Evolutionary conservation across 129 eudicot species (phyloP).

Genomic region (sunflower (Helianthus annuus)): HanXRQr2.0-SUNRISE NC_035449.2:90369469-90369968

Average conservation of each 20-base stretch:
- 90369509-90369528: constrained; percentile 64
- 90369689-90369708: constrained; percentile 60
- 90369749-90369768: constrained; percentile 65
- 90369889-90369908: background rate
- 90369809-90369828: constrained; percentile 54
- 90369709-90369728: constrained; percentile 75
- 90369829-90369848: constrained; percentile 63
- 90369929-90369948: constrained; percentile 4
- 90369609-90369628: constrained; percentile 70
- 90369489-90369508: constrained; percentile 76
- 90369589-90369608: constrained; percentile 76
- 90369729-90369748: constrained; percentile 66
- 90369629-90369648: constrained; percentile 71
- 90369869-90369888: constrained; percentile 18
- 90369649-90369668: constrained; percentile 61
- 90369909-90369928: background rate
- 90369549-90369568: constrained; percentile 73
- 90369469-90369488: constrained; percentile 56
- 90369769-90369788: constrained; percentile 70
- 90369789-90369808: constrained; percentile 58
- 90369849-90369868: constrained; percentile 41
- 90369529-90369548: constrained; percentile 54
- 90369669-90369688: constrained; percentile 69
- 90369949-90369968: background rate
- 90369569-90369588: constrained; percentile 74